Evolutionary conservation across 2,329 filamentous ascomycete species (phyloP).

Genomic region (Fusarium protoensiforme): DNA sequence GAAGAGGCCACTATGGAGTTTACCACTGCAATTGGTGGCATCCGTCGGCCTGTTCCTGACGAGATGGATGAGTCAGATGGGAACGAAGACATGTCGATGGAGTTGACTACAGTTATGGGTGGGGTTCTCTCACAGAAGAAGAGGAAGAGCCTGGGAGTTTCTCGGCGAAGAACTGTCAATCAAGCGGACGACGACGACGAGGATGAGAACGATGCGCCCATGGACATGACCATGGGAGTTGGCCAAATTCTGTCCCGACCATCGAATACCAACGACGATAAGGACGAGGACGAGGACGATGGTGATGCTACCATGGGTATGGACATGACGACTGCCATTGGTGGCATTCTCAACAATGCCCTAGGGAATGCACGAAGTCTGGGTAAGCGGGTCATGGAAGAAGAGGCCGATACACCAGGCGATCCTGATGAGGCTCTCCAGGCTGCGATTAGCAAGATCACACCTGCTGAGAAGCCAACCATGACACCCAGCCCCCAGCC

Average conservation of each 20-base stretch:
- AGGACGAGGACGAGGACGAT: conserved; percentile 47
- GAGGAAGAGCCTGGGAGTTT: conserved; percentile 35
- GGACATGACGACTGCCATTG: conserved; percentile 75
- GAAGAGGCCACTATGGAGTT: conserved; percentile 78
- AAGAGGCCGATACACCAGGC: conserved; percentile 64
- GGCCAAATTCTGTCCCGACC: conserved; percentile 62
- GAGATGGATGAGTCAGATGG: conserved; percentile 52
- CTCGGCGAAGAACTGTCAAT: conserved; percentile 38
- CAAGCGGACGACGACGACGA: conserved; percentile 46
- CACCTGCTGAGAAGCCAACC: conserved; percentile 23
- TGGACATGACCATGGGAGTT: conserved; percentile 70
- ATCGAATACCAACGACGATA: conserved; percentile 47
- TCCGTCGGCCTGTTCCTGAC: conserved; percentile 55
- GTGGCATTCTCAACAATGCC: conserved; percentile 65
- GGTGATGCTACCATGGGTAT: conserved; percentile 61
- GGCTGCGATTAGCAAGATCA: conserved; percentile 37
- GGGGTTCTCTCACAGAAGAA: conserved; percentile 57
- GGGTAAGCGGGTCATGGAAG: conserved; percentile 69
- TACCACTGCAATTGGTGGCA: conserved; percentile 81
- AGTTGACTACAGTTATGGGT: conserved; percentile 75
- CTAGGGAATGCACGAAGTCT: conserved; percentile 47
- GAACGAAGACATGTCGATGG: conserved; percentile 82
- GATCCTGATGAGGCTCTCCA: conserved; percentile 53
- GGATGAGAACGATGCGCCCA: conserved; percentile 49
- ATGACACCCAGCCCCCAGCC: conserved; percentile 65